These are phyloP conservation scores for Euryodendron excelsum DNA, from an alignment of 148 eudicot genomes.

Conservation along the genomic window DNA sequence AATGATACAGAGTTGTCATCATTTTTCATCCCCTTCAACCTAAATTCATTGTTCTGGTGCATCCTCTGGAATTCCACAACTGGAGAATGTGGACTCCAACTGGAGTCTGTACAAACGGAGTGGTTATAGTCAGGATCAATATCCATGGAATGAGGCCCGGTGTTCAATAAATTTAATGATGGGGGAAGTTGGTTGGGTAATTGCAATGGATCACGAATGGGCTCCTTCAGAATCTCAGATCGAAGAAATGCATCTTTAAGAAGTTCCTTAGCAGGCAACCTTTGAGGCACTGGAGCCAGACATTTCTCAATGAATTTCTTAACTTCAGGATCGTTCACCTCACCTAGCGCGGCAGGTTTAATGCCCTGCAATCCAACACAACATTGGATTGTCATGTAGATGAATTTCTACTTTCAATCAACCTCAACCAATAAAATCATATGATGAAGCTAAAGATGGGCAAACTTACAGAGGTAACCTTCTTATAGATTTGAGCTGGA, in stretches of 20 bases:
- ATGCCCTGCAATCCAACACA: constrained; percentile 49
- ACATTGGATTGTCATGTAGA: neutral
- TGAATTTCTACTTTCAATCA: too few species aligned
- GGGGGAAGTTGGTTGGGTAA: constrained; percentile 34
- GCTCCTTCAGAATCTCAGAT: constrained; percentile 33
- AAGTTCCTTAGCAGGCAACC: constrained; percentile 71
- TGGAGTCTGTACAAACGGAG: constrained; percentile 33
- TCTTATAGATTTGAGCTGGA: constrained; percentile 84
- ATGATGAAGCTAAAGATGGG: neutral
- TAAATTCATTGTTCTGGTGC: constrained; percentile 59
- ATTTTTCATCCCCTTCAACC: constrained; percentile 54
- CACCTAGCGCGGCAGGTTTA: constrained; percentile 74
- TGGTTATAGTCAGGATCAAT: constrained; percentile 56
- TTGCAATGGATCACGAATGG: constrained; percentile 25
- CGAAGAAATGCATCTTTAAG: constrained; percentile 65
- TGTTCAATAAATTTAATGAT: constrained; percentile 25
- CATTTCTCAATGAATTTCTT: constrained; percentile 82
- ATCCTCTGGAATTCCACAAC: constrained; percentile 49
- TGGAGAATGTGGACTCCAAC: constrained; percentile 28
- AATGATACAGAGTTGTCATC: constrained; percentile 63
- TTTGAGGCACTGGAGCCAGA: constrained; percentile 54
- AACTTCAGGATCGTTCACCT: constrained; percentile 55
- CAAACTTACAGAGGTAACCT: constrained; percentile 67
- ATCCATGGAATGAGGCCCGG: constrained; percentile 57
- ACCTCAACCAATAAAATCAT: neutral